Evolutionary conservation across 345 rosid genomes (phyloP).

Genomic region (Brassica napus): DNA sequence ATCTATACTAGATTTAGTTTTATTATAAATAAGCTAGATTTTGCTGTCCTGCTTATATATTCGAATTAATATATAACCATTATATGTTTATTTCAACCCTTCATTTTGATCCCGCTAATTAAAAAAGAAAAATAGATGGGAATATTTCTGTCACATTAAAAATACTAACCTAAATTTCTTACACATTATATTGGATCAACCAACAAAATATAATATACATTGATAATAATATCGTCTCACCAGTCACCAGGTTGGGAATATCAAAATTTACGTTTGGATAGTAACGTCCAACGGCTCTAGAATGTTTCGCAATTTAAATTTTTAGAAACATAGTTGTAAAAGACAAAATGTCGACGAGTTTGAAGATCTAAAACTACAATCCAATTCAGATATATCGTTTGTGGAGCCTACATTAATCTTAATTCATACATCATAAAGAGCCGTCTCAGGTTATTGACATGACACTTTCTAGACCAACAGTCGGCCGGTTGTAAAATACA

Average conservation of each 20-base stretch:
- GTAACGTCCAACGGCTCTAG: background rate
- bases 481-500: background rate
- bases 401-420: constrained; percentile 25
- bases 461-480: constrained; percentile 3
- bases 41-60: background rate
- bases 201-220: background rate
- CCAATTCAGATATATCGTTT: constrained; percentile 4
- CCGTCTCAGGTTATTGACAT: constrained; percentile 4
- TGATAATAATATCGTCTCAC: background rate
- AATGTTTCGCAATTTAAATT: background rate
- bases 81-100: background rate
- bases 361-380: constrained; percentile 16
- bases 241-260: background rate
- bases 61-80: background rate
- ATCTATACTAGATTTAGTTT: background rate
- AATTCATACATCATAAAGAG: constrained; percentile 2
- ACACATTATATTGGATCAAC: background rate
- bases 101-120: background rate
- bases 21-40: background rate
- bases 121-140: background rate
- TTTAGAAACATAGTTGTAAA: background rate
- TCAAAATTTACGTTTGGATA: background rate
- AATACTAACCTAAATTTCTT: background rate
- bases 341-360: background rate
- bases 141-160: background rate